Evolutionary conservation across 164 flowering plant species (phyloP), one percentile per base, ranked within the genome.

Genomic region (Tetracentron sinense): DNA sequence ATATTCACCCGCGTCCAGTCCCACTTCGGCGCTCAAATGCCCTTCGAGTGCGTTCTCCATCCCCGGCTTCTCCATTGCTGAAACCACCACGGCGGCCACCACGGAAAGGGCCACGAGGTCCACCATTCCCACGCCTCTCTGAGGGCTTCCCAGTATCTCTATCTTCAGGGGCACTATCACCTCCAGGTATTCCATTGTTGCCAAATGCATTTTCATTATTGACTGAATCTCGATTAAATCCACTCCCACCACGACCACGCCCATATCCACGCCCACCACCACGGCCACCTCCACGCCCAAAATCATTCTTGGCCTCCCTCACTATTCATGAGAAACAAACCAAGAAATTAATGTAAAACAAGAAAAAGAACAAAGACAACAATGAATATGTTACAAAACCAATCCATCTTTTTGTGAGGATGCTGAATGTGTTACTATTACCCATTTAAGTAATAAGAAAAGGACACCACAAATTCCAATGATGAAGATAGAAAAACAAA

Each of bases 21-120:
- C 91, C 91, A 69, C 88, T 86, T 4, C 74, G 85, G 7, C 91
- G 88, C 27, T 86, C 91, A 76, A 60, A 80, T 15, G 46, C 61
- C 72, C 91, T 76, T 30, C 84, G 56, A 21, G 81, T 78, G 22
- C 82, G 84, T 35, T 79, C 86, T 6, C 77, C 81, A 19, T 82
- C 88, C 0, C 64, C 79, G 25, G 20, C 68, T 38, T 86, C 88
- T 29, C 88, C 88, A 73, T 79, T 74, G 25, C 58, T 70, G 47
- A 72, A 77, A 21, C 85, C 86, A 47, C 86, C 85, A 51, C 88
- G 83, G 19, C 82, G 77, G 42, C 76, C 86, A 29, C 88, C 89
- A 56, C 83, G 89, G 61, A 47, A 78, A 26, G 78, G 57, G 48
- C 77, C 77, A 58, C 85, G 86, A 49, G 84, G 74, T 54, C 73